Evolutionary conservation across 129 eudicot genomes (phyloP).

Genomic region (Chrysanthemum lavandulifolium): DNA sequence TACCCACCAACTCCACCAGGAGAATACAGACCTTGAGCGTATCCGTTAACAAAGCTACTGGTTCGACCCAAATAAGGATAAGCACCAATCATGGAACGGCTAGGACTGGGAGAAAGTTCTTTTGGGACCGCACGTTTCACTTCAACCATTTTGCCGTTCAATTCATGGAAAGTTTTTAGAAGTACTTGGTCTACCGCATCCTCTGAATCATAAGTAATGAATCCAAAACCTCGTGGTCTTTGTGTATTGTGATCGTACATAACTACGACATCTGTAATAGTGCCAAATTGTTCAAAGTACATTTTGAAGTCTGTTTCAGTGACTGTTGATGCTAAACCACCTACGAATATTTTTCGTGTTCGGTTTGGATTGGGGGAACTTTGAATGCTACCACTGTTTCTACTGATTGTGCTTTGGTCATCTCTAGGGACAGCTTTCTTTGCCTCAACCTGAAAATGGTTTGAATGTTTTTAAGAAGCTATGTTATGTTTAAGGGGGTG

Average conservation of each 20-base stretch:
- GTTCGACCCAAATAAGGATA: slow-evolving; percentile 51
- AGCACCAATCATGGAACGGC: slow-evolving; percentile 42
- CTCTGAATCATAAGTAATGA: slow-evolving; percentile 64
- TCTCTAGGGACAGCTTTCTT: slow-evolving; percentile 76
- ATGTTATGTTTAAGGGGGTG: no score
- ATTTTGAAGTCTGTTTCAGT: slow-evolving; percentile 60
- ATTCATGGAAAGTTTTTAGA: slow-evolving; percentile 54
- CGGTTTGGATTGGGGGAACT: slow-evolving; percentile 60
- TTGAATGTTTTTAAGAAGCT: background rate
- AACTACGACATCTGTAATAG: slow-evolving; percentile 69
- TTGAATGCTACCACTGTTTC: slow-evolving; percentile 62
- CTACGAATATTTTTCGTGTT: slow-evolving; percentile 63
- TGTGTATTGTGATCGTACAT: slow-evolving; percentile 80
- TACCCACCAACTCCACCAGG: slow-evolving; percentile 51
- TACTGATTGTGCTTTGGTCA: slow-evolving; percentile 50
- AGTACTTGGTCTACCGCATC: slow-evolving; percentile 65
- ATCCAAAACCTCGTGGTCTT: slow-evolving; percentile 76
- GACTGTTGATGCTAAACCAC: slow-evolving; percentile 71
- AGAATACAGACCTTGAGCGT: slow-evolving; percentile 45
- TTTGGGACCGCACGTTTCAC: slow-evolving; percentile 75
- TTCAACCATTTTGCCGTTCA: slow-evolving; percentile 67
- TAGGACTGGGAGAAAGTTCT: slow-evolving; percentile 60
- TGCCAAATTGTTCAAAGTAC: slow-evolving; percentile 71
- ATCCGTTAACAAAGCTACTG: slow-evolving; percentile 45
- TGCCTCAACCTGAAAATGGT: slow-evolving; percentile 52